Evolutionary conservation across 352 stramenopile species (phyloP).

Genomic region (Phytophthora foliorum): DNA sequence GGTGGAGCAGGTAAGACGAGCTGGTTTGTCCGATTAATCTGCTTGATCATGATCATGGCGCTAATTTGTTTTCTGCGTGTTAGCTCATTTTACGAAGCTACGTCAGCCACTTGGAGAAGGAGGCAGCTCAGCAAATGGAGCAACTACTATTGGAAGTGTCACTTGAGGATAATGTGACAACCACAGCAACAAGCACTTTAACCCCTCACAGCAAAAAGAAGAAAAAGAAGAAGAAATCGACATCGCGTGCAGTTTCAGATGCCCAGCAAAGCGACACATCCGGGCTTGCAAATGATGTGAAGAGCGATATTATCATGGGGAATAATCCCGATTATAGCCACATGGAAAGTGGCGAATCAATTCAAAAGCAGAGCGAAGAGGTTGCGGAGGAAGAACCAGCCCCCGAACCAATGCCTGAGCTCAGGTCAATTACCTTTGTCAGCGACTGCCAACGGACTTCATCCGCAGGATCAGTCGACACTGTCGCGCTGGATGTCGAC

Average conservation of each 20-base stretch:
- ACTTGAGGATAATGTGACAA: constrained; percentile 33
- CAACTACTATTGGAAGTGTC: constrained; percentile 71
- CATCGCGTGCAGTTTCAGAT: not conserved
- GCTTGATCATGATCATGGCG: not conserved
- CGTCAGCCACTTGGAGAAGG: constrained; percentile 68
- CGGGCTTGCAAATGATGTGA: not conserved
- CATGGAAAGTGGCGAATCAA: not conserved
- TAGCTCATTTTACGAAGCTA: constrained; percentile 87
- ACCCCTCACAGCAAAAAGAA: constrained; percentile 44
- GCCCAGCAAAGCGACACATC: not conserved
- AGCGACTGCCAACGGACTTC: constrained; percentile 17
- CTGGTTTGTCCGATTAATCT: not conserved
- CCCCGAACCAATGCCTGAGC: constrained; percentile 29
- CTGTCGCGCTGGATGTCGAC: constrained; percentile 19
- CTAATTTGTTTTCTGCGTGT: constrained; percentile 4
- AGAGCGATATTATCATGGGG: too few species aligned
- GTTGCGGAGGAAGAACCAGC: constrained; percentile 16
- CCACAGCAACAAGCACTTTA: constrained; percentile 3
- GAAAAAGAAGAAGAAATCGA: constrained; percentile 51
- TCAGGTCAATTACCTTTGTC: constrained; percentile 1
- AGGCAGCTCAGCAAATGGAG: constrained; percentile 83
- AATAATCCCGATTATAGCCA: constrained; percentile 1
- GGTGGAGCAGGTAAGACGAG: constrained; percentile 66
- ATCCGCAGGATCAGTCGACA: constrained; percentile 22
- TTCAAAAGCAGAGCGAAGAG: constrained; percentile 1